Percentiles rank a stretch among this genome's conserved stretches.
Evolutionary conservation across 441 rosid species (phyloP).

Genomic region (Adansonia grandidieri): DNA sequence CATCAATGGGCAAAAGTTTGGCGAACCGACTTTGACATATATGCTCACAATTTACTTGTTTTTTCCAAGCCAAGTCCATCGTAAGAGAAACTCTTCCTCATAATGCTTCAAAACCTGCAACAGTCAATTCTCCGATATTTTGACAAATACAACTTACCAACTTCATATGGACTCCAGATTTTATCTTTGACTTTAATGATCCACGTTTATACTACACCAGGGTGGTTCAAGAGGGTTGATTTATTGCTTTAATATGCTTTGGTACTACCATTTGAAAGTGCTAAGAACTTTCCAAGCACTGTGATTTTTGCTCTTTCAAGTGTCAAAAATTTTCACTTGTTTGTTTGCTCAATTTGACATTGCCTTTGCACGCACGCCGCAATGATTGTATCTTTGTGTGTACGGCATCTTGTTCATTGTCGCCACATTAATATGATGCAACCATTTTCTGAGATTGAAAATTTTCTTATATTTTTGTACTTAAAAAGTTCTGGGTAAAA

Average conservation of each 20-base stretch:
- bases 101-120: neutral
- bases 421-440: neutral
- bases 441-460: neutral
- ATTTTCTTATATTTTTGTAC: neutral
- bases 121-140: neutral
- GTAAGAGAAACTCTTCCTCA: neutral
- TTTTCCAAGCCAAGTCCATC: neutral
- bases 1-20: neutral
- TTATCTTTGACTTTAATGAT: neutral
- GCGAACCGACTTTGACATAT: neutral
- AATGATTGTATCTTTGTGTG: neutral
- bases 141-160: neutral
- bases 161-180: neutral
- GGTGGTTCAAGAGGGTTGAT: neutral
- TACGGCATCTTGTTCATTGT: slow-evolving; percentile 1
- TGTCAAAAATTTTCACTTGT: neutral
- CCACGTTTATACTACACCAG: neutral
- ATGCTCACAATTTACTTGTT: neutral
- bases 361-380: neutral
- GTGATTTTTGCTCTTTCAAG: neutral
- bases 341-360: neutral
- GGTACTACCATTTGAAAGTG: neutral
- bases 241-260: neutral
- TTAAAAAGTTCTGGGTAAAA: neutral
- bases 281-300: neutral